Evolutionary conservation across 352 stramenopile species (phyloP).

Genomic region (Phytophthora sp.): DNA sequence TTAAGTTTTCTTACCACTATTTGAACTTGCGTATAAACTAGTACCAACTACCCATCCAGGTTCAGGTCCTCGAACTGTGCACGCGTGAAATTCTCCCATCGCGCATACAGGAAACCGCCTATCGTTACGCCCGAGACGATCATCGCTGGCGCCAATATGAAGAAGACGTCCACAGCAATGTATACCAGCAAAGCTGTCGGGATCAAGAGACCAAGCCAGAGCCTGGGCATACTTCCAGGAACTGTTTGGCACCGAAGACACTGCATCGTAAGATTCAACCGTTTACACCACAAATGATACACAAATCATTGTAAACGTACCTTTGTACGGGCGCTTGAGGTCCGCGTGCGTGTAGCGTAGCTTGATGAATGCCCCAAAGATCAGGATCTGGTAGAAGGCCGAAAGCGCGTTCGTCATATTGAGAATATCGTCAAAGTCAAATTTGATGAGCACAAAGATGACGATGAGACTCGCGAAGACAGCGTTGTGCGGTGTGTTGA

Average conservation of each 20-base stretch:
- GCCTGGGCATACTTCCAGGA: slow-evolving; percentile 44
- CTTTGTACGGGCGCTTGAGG: slow-evolving; percentile 51
- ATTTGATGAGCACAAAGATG: slow-evolving; percentile 61
- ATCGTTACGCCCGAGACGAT: slow-evolving; percentile 50
- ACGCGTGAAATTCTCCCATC: slow-evolving; percentile 52
- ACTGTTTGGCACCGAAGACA: slow-evolving; percentile 26
- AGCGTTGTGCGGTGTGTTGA: slow-evolving; percentile 59
- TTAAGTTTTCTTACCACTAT: slow-evolving; percentile 13
- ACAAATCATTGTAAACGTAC: slow-evolving; percentile 14
- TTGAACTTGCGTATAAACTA: slow-evolving; percentile 17
- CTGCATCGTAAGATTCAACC: slow-evolving; percentile 16
- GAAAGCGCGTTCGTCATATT: slow-evolving; percentile 93
- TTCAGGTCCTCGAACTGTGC: slow-evolving; percentile 48
- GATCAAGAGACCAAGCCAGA: slow-evolving; percentile 43
- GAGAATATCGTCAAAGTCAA: slow-evolving; percentile 80
- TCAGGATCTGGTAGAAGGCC: slow-evolving; percentile 84
- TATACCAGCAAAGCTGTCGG: slow-evolving; percentile 47
- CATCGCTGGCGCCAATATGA: slow-evolving; percentile 45
- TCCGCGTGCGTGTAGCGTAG: slow-evolving; percentile 66
- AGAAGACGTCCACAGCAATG: slow-evolving; percentile 58
- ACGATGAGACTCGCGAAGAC: slow-evolving; percentile 52
- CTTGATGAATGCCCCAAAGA: slow-evolving; percentile 91
- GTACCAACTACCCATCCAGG: slow-evolving; percentile 21
- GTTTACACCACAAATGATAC: not conserved
- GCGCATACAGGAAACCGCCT: slow-evolving; percentile 43